Conservation (phyloP, 306 rosid species). For the Clitoria ternatea region DNA sequence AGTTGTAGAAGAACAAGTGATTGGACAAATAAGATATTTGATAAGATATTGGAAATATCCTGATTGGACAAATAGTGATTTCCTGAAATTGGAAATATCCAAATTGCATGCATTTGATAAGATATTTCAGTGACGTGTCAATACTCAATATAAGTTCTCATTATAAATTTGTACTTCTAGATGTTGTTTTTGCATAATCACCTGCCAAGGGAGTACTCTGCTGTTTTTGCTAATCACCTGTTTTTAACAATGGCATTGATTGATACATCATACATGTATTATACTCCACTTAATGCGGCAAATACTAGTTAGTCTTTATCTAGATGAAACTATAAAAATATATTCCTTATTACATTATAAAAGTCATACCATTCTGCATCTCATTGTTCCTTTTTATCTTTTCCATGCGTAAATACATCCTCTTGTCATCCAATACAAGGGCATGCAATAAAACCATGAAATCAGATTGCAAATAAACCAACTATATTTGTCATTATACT, state of each 20-base stretch:
- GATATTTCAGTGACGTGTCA: not conserved
- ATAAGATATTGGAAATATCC: too few relatives aligned
- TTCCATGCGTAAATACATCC: not conserved
- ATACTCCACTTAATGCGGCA: not conserved
- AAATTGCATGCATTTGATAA: not conserved
- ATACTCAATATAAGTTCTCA: not conserved
- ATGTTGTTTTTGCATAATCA: not conserved
- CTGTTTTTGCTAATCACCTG: not conserved
- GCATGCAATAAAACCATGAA: slow-evolving; percentile 6
- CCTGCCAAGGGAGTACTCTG: not conserved
- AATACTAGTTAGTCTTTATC: not conserved
- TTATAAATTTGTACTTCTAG: not conserved
- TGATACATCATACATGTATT: not conserved
- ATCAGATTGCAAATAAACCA: not conserved
- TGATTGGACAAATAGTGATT: not conserved
- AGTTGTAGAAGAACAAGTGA: not conserved
- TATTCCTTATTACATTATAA: not conserved
- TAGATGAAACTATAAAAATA: not conserved
- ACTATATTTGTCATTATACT: not conserved
- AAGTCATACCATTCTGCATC: not conserved
- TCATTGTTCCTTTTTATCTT: not conserved
- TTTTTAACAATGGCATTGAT: not conserved
- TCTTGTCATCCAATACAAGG: not conserved
- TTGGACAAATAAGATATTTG: not conserved
- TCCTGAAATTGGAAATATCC: not conserved